Conservation (phyloP, 2,329 filamentous ascomycete species). For the Penicillium sp. region DNA sequence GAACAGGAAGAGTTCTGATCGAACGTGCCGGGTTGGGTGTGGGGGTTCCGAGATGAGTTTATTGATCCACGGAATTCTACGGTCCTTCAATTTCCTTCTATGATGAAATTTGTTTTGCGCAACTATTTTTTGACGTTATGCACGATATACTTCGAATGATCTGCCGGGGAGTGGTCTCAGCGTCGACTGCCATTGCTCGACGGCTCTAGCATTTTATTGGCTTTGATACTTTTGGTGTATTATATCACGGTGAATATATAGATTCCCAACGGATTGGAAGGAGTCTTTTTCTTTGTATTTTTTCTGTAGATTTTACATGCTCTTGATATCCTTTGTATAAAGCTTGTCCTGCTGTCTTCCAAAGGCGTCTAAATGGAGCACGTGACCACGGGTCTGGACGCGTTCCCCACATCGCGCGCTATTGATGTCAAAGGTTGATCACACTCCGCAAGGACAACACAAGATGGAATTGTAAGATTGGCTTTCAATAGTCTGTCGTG, state of each 20-base stretch:
- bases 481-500: not conserved
- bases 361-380: not conserved
- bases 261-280: constrained; percentile 3
- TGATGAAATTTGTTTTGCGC: constrained; percentile 19
- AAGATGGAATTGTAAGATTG: constrained; percentile 17
- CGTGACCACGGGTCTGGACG: constrained; percentile 23
- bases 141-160: constrained; percentile 24
- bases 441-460: not conserved
- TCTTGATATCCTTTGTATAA: not conserved
- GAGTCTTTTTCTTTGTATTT: not conserved
- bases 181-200: constrained; percentile 10
- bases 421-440: not conserved
- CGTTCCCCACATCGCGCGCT: constrained; percentile 10
- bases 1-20: constrained; percentile 89
- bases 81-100: constrained; percentile 7
- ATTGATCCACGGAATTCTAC: not conserved
- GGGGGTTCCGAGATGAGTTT: not conserved
- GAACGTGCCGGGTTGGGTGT: not conserved
- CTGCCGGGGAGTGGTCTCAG: constrained; percentile 6
- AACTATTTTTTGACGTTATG: constrained; percentile 19
- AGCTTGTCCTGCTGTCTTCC: not conserved
- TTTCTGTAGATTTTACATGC: not conserved
- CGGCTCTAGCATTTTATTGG: constrained; percentile 14
- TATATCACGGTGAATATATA: constrained; percentile 25
- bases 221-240: constrained; percentile 21